Evolutionary conservation across 805 yeast genomes (phyloP).

Genomic region (Hanseniaspora occidentalis): DNA sequence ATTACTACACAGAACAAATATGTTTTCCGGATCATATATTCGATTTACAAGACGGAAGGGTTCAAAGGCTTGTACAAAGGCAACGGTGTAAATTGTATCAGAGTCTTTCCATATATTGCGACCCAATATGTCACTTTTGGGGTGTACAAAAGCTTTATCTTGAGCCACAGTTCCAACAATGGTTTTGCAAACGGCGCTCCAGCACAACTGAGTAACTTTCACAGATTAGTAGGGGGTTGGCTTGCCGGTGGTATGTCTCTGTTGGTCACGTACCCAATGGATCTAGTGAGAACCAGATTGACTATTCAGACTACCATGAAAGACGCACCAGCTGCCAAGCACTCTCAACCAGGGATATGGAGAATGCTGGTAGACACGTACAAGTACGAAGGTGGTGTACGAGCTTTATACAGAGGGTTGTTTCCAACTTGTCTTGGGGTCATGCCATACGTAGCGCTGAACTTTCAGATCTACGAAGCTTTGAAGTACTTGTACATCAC

Average conservation of each 20-base stretch:
- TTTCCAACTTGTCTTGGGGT: constrained; percentile 89
- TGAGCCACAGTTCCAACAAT: too few relatives aligned
- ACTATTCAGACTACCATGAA: constrained; percentile 76
- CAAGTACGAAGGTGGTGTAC: constrained; percentile 66
- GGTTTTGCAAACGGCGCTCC: constrained; percentile 8
- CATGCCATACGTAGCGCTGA: constrained; percentile 90
- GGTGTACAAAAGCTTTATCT: constrained; percentile 33
- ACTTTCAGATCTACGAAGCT: constrained; percentile 81
- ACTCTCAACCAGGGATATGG: constrained; percentile 48
- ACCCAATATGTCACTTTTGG: constrained; percentile 87
- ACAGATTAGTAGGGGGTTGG: constrained; percentile 66
- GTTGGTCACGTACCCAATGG: constrained; percentile 80
- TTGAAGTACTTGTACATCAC: constrained; percentile 39
- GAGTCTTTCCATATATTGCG: constrained; percentile 90
- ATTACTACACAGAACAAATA: constrained; percentile 13
- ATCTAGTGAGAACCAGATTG: constrained; percentile 77
- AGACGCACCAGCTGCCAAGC: constrained; percentile 25
- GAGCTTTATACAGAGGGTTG: constrained; percentile 72
- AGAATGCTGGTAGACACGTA: constrained; percentile 47
- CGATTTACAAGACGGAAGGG: constrained; percentile 88
- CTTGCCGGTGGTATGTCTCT: constrained; percentile 74
- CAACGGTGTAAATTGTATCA: constrained; percentile 75
- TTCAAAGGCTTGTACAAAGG: constrained; percentile 82
- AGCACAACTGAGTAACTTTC: constrained; percentile 34
- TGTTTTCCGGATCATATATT: constrained; percentile 32